Conservation (phyloP, 75 land plant species). For the Selaginella tamariscina region DNA sequence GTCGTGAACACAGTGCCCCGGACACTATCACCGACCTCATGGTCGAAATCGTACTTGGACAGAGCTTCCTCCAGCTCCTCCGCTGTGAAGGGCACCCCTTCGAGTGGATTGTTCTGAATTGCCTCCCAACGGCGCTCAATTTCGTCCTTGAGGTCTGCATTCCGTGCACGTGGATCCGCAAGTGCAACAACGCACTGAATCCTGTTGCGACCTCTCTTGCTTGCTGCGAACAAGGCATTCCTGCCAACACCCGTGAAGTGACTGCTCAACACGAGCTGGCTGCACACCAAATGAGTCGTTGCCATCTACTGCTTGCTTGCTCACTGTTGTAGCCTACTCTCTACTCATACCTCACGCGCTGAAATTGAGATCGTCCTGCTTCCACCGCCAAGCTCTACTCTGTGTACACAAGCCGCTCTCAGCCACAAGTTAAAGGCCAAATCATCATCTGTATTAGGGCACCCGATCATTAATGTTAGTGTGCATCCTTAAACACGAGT, state of each 20-base stretch:
- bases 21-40: constrained; percentile 66
- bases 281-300: no score
- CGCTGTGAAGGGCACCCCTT: constrained; percentile 55
- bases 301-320: no score
- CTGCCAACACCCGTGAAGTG: not conserved
- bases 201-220: not conserved
- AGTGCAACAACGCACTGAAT: constrained; percentile 6
- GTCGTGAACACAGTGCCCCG: constrained; percentile 52
- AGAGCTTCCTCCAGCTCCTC: constrained; percentile 62
- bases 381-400: no score
- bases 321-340: no score
- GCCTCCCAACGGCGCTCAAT: constrained; percentile 1
- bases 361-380: no score
- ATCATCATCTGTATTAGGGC: no score
- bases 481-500: no score
- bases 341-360: no score
- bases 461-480: no score
- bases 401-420: no score
- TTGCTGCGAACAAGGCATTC: not conserved
- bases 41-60: constrained; percentile 56
- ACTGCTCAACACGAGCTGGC: no score
- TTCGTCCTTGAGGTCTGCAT: not conserved
- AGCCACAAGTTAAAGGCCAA: no score
- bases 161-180: not conserved
- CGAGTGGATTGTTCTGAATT: constrained; percentile 21